Conservation (phyloP, 352 stramenopile genomes). For the Globisporangium middletonii region DNA sequence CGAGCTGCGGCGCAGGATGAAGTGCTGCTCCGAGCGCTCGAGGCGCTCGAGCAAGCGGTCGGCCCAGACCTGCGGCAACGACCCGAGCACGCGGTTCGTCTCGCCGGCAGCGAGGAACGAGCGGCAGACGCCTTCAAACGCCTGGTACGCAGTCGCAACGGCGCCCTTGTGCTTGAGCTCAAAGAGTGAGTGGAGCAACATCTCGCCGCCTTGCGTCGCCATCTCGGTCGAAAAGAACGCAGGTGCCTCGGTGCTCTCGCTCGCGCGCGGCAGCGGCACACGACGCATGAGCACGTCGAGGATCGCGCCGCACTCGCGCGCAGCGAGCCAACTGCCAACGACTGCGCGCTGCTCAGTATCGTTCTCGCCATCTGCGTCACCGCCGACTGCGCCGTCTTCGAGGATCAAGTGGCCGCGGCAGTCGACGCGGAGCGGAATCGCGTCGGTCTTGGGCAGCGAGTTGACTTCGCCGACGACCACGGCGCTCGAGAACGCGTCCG, state of each 20-base stretch:
- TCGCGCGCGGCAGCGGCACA: constrained; percentile 34
- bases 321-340: constrained; percentile 82
- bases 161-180: constrained; percentile 88
- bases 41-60: constrained; percentile 71
- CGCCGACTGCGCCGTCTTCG: constrained; percentile 32
- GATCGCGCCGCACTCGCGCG: constrained; percentile 75
- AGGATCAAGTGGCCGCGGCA: constrained; percentile 76
- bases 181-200: constrained; percentile 77
- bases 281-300: constrained; percentile 70
- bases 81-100: constrained; percentile 38
- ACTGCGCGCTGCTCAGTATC: constrained; percentile 73
- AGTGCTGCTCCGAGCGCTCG: constrained; percentile 76
- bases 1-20: constrained; percentile 82
- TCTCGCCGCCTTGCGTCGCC: constrained; percentile 54
- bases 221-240: constrained; percentile 48
- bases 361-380: constrained; percentile 20
- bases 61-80: constrained; percentile 64
- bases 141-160: constrained; percentile 73
- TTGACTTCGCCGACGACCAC: constrained; percentile 70
- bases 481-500: constrained; percentile 44
- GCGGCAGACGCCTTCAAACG: constrained; percentile 83
- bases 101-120: constrained; percentile 67
- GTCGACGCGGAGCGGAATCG: constrained; percentile 64
- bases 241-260: constrained; percentile 3
- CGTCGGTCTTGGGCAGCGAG: constrained; percentile 35